These are phyloP conservation scores for Hyphodiscus sp. DNA, from an alignment of 2,329 filamentous ascomycete species.

Conservation along the genomic window DNA sequence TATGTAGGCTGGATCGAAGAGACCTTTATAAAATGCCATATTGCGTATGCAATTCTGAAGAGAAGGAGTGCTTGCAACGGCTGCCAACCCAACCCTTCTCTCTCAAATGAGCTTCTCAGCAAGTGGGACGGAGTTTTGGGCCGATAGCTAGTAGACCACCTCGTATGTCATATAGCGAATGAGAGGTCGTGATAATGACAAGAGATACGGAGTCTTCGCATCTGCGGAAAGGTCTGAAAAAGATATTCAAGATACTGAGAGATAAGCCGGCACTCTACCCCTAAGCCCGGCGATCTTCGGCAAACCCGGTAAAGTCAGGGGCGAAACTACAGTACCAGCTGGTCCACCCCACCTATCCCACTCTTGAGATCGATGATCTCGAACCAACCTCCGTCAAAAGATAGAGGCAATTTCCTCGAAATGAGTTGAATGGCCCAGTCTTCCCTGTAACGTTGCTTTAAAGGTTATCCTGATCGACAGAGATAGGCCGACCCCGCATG, in stretches of 20 bases:
- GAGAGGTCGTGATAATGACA: background rate
- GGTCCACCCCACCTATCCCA: background rate
- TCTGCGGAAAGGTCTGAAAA: too few species aligned
- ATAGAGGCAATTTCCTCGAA: too few species aligned
- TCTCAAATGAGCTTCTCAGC: too few species aligned
- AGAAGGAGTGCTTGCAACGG: too few species aligned
- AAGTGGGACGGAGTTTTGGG: background rate
- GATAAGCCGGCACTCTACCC: background rate
- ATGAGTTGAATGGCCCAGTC: too few species aligned
- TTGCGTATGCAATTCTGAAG: too few species aligned
- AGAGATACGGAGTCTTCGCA: too few species aligned
- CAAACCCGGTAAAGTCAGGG: background rate
- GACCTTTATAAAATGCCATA: constrained; percentile 35
- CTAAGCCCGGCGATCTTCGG: background rate
- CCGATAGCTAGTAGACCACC: background rate
- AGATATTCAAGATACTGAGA: background rate
- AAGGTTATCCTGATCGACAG: too few species aligned
- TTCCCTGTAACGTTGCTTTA: too few species aligned
- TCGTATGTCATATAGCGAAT: background rate
- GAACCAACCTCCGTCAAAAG: too few species aligned
- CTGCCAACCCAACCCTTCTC: too few species aligned
- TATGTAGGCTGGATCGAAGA: constrained; percentile 73
- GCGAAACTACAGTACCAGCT: background rate
- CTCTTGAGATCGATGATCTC: background rate
- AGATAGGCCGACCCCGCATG: too few species aligned